Conservation (phyloP, 78 protist species). For the Andalucia godoyi region DNA sequence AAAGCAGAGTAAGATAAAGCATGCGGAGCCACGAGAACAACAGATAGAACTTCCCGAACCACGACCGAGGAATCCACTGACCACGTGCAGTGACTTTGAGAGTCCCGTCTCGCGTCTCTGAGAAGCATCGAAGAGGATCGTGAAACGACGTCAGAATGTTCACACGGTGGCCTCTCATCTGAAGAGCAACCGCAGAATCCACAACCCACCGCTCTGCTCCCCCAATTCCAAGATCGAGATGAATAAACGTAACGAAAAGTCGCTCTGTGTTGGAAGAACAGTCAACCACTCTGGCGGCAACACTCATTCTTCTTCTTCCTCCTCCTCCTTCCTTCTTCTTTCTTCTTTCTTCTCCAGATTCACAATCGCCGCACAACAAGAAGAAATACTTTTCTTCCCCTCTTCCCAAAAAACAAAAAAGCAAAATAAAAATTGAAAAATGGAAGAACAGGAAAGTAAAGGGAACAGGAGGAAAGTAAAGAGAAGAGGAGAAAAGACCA, state of each 20-base stretch:
- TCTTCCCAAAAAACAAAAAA: too few species aligned
- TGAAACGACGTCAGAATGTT: constrained; percentile 80
- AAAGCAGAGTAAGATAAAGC: constrained; percentile 31
- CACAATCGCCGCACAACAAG: too few species aligned
- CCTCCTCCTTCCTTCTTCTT: too few species aligned
- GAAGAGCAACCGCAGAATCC: constrained; percentile 76
- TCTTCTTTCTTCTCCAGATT: too few species aligned
- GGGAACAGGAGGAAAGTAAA: too few species aligned
- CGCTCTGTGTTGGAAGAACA: too few species aligned
- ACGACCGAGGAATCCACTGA: constrained; percentile 58
- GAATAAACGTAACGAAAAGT: constrained; percentile 56
- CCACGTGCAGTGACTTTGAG: constrained; percentile 58
- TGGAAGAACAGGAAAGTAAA: too few species aligned
- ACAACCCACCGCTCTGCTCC: constrained; percentile 96
- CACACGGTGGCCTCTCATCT: constrained; percentile 49
- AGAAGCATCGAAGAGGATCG: constrained; percentile 70
- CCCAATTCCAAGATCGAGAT: constrained; percentile 80
- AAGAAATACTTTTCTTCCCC: too few species aligned
- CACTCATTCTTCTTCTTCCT: too few species aligned
- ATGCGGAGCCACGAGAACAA: constrained; percentile 70
- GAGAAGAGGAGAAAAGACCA: too few species aligned
- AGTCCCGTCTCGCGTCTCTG: constrained; percentile 72
- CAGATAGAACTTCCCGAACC: constrained; percentile 49
- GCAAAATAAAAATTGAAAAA: too few species aligned
- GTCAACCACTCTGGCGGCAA: too few species aligned